Base-by-base conservation (phyloP, 176 grass and related monocot species). In the Hsuehochloa calcarea region DNA sequence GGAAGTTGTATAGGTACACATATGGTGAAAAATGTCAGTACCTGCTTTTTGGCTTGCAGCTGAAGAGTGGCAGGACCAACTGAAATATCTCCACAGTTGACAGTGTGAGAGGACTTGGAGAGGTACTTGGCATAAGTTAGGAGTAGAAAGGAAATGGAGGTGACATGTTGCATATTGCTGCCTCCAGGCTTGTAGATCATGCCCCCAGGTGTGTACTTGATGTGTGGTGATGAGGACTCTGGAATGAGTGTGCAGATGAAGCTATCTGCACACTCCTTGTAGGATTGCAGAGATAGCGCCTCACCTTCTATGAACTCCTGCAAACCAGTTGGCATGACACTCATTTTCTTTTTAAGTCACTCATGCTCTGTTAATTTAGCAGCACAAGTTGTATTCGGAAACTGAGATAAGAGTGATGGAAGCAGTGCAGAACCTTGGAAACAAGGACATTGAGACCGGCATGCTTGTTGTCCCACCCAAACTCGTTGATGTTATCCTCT, bases 381-480 rank as follows among this genome's bases (percentile, higher is more conserved):
- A 65, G 70, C 15, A 72, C 25, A 79, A 55, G 4, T 46, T 68
- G 13, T n/a, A 52, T 75, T 22, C n/a, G 80, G 38, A 7, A 41
- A 62, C 20, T 4, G n/a, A 4, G 38, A 62, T 35, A 10, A 61
- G 29, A 55, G 25, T 14, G 40, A 54, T 77, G n/a, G 41, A 51
- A 13, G 10, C 39, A 72, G 6, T 27, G 4, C 26, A 9, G 60
- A 49, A 88, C 96, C 93, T 98, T 98, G 69, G 96, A 93, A 49
- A 98, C 83, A 0, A 98, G 75, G 39, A 98, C 93, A 41, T 98
- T 98, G 66, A 98, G 77, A 37, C 96, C 96, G 3, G 96, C 93
- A n/a, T 95, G 96, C 80, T 98, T 98, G 85, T 95, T 98, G 76
- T 98, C 96, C 96, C 96, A 98, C 6, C 96, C 96, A 2, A 98